A percentile compares a stretch with the other conserved stretches of the same genome.
Evolutionary conservation across 371 early-diverging fungal genomes (phyloP).

Genomic region (Actinomucor elegans): DNA sequence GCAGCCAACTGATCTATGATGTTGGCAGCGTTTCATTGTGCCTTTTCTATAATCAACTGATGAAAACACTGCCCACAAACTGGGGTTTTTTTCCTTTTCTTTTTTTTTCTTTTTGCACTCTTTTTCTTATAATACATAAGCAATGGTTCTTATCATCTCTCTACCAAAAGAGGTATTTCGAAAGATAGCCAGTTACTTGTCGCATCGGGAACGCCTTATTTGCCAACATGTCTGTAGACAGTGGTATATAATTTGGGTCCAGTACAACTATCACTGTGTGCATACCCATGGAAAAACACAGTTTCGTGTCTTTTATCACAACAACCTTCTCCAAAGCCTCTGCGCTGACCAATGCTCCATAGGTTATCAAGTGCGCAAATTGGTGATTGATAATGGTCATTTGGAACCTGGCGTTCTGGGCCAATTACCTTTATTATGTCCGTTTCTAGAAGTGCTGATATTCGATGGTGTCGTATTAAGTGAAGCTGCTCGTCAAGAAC

Average conservation of each 20-base stretch:
- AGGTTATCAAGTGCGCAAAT: constrained; percentile 6
- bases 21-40: too few species aligned
- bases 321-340: not conserved
- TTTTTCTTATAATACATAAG: not conserved
- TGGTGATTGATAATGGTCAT: constrained; percentile 9
- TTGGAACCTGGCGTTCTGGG: constrained; percentile 1
- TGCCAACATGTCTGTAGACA: not conserved
- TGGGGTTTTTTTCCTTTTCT: too few species aligned
- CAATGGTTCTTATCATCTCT: not conserved
- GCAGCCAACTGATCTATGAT: too few species aligned
- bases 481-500: not conserved
- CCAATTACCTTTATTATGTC: constrained; percentile 4
- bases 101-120: not conserved
- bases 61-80: too few species aligned
- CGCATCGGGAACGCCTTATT: not conserved
- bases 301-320: not conserved
- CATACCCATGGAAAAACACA: not conserved
- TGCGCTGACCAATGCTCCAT: not conserved
- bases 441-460: constrained; percentile 5
- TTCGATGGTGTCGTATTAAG: constrained; percentile 4
- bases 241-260: constrained; percentile 1
- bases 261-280: not conserved
- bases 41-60: too few species aligned
- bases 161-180: not conserved
- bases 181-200: not conserved